Evolutionary conservation across 441 rosid species (phyloP).

Genomic region (Corymbia calophylla): DNA sequence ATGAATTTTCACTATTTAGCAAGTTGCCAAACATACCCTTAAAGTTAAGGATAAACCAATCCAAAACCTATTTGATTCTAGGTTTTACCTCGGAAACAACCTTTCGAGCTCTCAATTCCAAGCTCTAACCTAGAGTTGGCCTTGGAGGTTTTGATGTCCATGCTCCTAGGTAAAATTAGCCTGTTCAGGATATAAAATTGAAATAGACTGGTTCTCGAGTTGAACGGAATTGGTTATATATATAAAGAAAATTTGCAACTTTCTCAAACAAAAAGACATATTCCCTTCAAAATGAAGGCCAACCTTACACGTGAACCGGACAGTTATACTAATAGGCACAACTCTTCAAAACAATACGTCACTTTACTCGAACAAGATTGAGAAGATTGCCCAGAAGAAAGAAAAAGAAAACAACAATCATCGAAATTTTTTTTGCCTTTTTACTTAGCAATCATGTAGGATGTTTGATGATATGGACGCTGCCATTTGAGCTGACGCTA

Average conservation of each 20-base stretch:
- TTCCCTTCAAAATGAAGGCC: too few species aligned
- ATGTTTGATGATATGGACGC: neutral
- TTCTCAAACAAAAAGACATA: too few species aligned
- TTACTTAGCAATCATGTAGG: neutral
- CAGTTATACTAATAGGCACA: too few species aligned
- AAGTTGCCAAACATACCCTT: too few species aligned
- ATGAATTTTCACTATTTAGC: too few species aligned
- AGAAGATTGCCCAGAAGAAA: neutral
- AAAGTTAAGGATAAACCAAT: neutral
- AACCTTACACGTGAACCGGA: too few species aligned
- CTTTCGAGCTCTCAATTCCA: fast-evolving
- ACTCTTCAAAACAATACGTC: too few species aligned
- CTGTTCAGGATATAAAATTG: too few species aligned
- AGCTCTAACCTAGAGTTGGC: neutral
- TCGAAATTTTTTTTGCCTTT: neutral
- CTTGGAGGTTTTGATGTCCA: neutral
- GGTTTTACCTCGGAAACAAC: fast-evolving
- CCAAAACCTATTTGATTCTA: fast-evolving
- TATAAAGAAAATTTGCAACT: too few species aligned
- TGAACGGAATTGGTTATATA: too few species aligned
- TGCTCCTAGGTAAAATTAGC: fast-evolving
- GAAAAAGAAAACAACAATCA: neutral
- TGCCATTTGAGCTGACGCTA: neutral
- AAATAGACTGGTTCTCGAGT: too few species aligned
- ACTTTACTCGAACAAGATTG: too few species aligned